Evolutionary conservation across 495 filamentous ascomycete genomes (phyloP).

Genomic region (Bryoglossum gracile): DNA sequence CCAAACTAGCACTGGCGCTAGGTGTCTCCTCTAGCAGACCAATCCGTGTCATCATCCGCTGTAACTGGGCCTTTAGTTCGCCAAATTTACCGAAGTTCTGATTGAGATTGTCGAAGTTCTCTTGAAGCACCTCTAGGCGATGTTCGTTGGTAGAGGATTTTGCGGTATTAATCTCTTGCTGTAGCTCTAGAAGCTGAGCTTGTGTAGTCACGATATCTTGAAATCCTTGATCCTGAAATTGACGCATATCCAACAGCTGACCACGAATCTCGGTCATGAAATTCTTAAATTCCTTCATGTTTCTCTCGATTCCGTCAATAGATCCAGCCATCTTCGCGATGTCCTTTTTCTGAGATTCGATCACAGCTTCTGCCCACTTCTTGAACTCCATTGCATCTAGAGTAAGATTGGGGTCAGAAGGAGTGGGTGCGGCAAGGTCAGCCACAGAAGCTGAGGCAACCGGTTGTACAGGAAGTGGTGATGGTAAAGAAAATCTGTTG

Average conservation of each 20-base stretch:
- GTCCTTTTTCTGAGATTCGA: constrained; percentile 16
- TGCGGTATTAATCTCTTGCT: background rate
- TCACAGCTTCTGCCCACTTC: constrained; percentile 18
- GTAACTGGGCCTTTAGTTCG: constrained; percentile 5
- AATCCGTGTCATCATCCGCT: too few species aligned
- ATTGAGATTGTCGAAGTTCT: too few species aligned
- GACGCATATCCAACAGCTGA: constrained; percentile 4
- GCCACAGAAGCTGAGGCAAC: background rate
- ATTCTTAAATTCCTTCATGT: constrained; percentile 17
- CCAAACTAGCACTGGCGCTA: background rate
- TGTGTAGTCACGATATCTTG: background rate
- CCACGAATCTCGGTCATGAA: constrained; percentile 20
- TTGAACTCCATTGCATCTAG: constrained; percentile 11
- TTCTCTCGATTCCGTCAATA: constrained; percentile 19
- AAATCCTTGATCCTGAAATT: background rate
- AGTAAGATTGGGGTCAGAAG: background rate
- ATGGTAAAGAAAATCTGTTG: background rate
- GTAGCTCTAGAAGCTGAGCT: background rate
- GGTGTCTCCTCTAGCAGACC: background rate
- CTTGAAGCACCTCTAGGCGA: too few species aligned
- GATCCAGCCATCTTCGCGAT: constrained; percentile 19
- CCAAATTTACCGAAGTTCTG: constrained; percentile 13
- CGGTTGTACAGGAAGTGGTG: background rate
- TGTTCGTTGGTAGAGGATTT: too few species aligned
- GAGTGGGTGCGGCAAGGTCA: background rate